Percentiles rank a stretch among this genome's conserved stretches.
Conservation (phyloP, 108 stramenopile species). For the Skeletonema costatum region DNA sequence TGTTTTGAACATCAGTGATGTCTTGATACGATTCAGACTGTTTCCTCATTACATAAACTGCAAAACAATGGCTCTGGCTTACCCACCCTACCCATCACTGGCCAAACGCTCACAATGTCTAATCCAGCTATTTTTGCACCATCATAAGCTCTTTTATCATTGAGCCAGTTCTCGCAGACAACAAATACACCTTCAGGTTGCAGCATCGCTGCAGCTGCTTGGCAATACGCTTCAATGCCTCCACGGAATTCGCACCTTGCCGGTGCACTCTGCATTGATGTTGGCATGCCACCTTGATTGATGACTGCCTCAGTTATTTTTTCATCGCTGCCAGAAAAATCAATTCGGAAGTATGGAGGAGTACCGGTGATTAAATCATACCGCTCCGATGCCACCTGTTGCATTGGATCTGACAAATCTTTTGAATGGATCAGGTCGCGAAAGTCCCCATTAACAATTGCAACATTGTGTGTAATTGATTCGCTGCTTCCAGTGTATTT, state of each 20-base stretch:
- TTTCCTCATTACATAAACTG: slow-evolving; percentile 61
- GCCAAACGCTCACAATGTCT: slow-evolving; percentile 24
- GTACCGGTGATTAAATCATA: slow-evolving; percentile 71
- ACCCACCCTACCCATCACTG: slow-evolving; percentile 36
- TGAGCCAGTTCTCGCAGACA: slow-evolving; percentile 73
- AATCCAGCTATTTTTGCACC: slow-evolving; percentile 45
- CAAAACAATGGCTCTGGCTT: slow-evolving; percentile 45
- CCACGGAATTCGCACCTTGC: slow-evolving; percentile 80
- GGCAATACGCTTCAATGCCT: slow-evolving; percentile 72
- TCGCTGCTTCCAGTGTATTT: slow-evolving; percentile 6
- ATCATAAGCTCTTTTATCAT: slow-evolving; percentile 53
- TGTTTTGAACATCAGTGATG: neutral
- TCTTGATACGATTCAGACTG: neutral
- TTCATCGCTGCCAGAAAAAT: slow-evolving; percentile 29
- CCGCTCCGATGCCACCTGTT: slow-evolving; percentile 20
- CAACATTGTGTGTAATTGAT: slow-evolving; percentile 8
- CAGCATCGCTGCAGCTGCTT: slow-evolving; percentile 51
- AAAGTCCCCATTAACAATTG: slow-evolving; percentile 51
- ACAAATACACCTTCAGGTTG: slow-evolving; percentile 44
- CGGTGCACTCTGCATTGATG: slow-evolving; percentile 63
- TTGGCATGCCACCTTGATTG: slow-evolving; percentile 67
- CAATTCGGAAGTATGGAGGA: slow-evolving; percentile 76
- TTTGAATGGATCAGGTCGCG: slow-evolving; percentile 31
- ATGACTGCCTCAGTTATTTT: slow-evolving; percentile 48
- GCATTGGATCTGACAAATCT: slow-evolving; percentile 5